Percentiles rank a stretch among this genome's conserved stretches.
Evolutionary conservation across 2,329 filamentous ascomycete genomes (phyloP).

Genomic region (Colletotrichum sp.): DNA sequence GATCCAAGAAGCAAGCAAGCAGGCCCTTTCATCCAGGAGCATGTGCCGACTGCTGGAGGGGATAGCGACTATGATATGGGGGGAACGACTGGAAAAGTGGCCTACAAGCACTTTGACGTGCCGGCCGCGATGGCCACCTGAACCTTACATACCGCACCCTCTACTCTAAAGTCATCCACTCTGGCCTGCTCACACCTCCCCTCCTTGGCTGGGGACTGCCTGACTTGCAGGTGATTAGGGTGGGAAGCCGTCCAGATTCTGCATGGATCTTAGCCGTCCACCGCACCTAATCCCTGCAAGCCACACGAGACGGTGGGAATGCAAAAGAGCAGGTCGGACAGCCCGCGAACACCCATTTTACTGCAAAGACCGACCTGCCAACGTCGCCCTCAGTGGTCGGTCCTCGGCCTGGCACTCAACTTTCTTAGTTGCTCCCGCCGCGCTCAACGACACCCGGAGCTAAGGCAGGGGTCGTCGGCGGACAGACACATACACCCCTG

Average conservation of each 20-base stretch:
- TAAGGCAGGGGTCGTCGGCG: constrained; percentile 16
- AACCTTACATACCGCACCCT: constrained; percentile 20
- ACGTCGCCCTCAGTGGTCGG: background rate
- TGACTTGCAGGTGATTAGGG: constrained; percentile 23
- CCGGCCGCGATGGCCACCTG: constrained; percentile 18
- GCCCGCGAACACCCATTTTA: constrained; percentile 2
- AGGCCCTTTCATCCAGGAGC: background rate
- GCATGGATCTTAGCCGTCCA: constrained; percentile 15
- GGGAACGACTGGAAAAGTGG: constrained; percentile 2
- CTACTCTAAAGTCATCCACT: constrained; percentile 18
- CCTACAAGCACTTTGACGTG: constrained; percentile 12
- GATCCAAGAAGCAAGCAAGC: background rate
- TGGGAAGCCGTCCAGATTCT: constrained; percentile 23
- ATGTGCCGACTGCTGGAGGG: background rate
- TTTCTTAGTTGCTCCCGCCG: background rate
- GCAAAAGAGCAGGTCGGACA: constrained; percentile 2
- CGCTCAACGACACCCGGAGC: constrained; percentile 7
- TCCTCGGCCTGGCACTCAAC: constrained; percentile 9
- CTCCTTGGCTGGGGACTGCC: constrained; percentile 17
- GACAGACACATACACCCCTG: constrained; percentile 9
- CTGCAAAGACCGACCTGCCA: background rate
- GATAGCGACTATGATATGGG: constrained; percentile 14
- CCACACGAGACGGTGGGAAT: constrained; percentile 20
- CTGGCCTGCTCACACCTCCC: background rate
- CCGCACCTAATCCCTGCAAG: constrained; percentile 17